Base-by-base conservation (phyloP, 2,329 filamentous ascomycete species). In the Trichoderma sp. region DNA sequence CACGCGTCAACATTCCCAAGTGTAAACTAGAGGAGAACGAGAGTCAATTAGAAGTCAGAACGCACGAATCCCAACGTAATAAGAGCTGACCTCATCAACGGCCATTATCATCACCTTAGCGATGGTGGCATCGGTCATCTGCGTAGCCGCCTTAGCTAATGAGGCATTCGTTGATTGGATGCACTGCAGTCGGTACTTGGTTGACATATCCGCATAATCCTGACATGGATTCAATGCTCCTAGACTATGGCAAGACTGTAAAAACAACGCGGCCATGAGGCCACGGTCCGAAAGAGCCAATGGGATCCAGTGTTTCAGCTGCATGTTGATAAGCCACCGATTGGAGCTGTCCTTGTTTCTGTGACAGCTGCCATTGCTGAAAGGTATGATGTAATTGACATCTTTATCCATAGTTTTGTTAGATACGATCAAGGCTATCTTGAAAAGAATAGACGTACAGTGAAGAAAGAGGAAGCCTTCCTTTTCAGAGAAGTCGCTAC, bases 41-140 rank as follows among this genome's bases (percentile, higher is more conserved):
- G 16, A 0, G 41, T 45, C 7, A 45, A 3, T n/a, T 2, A 9
- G 41, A 45, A 0, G 41, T 18, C 0, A 7, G n/a, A 45, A 4
- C 16, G 1, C 3, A 1, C 41, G 16, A n/a, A 45, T 45, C 3
- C 41, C 16, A n/a, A 0, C 0, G 3, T n/a, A 4, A n/a, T n/a
- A 2, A 45, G 41, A 6, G 6, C 41, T 9, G 0, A 45, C 41
- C 41, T 45, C 41, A 45, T 45, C 41, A n/a, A 45, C 3, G 4
- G 41, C 41, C 41, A 45, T 45, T 45, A 45, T 45, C 41, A 45
- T 45, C 7, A 45, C 41, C 18, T 45, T 45, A 7, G 41, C 41
- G 3, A 45, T 45, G 0, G 41, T 45, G 16, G 16, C 7, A 45
- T 45, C 41, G 16, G 16, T 45, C 41, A 45, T n/a, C 14, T 45